Conservation (phyloP, 2,329 filamentous ascomycete species). For the Colletotrichum horii region DNA sequence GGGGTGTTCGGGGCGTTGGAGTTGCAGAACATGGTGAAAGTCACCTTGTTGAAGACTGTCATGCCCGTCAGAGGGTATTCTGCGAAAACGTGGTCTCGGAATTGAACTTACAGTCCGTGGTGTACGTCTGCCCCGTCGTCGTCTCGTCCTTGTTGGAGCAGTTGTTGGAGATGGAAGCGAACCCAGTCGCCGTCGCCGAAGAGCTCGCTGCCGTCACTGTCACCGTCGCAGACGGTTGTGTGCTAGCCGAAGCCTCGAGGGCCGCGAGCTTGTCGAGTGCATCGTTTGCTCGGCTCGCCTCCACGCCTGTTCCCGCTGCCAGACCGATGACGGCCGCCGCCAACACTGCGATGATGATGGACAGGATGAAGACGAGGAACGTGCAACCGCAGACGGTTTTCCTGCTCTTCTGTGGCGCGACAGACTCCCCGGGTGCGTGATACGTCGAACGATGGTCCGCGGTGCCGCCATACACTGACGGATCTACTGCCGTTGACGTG, state of each 20-base stretch:
- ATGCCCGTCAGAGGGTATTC: conserved; percentile 8
- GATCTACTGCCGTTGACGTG: background rate
- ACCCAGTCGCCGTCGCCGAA: conserved; percentile 30
- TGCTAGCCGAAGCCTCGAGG: conserved; percentile 27
- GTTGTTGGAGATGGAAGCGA: conserved; percentile 40
- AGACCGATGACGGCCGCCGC: conserved; percentile 47
- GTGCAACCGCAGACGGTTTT: conserved; percentile 30
- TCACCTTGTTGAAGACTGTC: conserved; percentile 39
- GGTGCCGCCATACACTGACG: conserved; percentile 5
- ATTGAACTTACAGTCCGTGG: conserved; percentile 39
- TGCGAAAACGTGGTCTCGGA: background rate
- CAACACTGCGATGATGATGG: conserved; percentile 43
- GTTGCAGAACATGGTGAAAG: conserved; percentile 50
- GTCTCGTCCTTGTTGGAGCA: conserved; percentile 39
- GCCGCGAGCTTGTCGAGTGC: conserved; percentile 37
- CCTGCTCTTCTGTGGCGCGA: background rate
- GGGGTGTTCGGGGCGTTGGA: conserved; percentile 41
- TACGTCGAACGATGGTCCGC: background rate
- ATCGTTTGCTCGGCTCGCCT: conserved; percentile 41
- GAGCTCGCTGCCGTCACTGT: conserved; percentile 20
- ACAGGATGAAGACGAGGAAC: conserved; percentile 44
- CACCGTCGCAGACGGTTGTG: conserved; percentile 18
- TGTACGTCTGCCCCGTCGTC: conserved; percentile 44
- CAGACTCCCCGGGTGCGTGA: background rate
- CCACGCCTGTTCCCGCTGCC: conserved; percentile 48